Percentiles rank a stretch among this genome's conserved stretches.
Evolutionary conservation across 2,329 filamentous ascomycete genomes (phyloP).

Genomic region (Tolypocladium inflatum): DNA sequence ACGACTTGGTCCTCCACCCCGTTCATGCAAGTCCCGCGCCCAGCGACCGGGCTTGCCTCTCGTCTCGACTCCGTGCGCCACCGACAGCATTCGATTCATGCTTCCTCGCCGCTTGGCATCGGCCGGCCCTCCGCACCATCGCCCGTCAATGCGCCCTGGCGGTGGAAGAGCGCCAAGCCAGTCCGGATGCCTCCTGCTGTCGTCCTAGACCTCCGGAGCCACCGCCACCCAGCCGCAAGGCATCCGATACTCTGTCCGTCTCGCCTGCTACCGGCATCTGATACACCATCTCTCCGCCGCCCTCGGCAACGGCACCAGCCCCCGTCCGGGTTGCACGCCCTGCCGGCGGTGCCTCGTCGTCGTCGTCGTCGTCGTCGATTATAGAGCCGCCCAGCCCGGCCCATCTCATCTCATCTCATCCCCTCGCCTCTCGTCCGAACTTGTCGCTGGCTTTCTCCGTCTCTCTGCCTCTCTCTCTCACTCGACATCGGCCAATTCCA

Average conservation of each 20-base stretch:
- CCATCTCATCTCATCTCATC: background rate
- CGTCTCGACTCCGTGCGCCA: background rate
- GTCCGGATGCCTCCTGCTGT: constrained; percentile 45
- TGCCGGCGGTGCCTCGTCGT: constrained; percentile 2
- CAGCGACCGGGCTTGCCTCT: background rate
- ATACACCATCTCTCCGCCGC: constrained; percentile 7
- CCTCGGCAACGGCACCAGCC: constrained; percentile 8
- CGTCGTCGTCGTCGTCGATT: constrained; percentile 2
- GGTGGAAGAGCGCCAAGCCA: constrained; percentile 28
- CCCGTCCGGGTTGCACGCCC: constrained; percentile 4
- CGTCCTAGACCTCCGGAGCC: constrained; percentile 35
- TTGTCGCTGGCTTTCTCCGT: constrained; percentile 5
- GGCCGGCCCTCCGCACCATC: background rate
- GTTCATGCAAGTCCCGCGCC: background rate
- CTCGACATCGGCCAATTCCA: constrained; percentile 4
- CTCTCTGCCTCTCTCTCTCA: constrained; percentile 12
- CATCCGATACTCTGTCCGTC: constrained; percentile 24
- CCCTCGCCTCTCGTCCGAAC: background rate
- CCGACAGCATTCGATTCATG: background rate
- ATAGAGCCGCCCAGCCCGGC: constrained; percentile 8
- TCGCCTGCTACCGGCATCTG: constrained; percentile 8
- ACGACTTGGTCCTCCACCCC: background rate
- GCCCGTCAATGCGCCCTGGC: background rate
- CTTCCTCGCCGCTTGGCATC: background rate
- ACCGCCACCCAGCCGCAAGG: constrained; percentile 21